Conservation (phyloP, 257 asterid genomes). For the Nicotiana obtusifolia region DNA sequence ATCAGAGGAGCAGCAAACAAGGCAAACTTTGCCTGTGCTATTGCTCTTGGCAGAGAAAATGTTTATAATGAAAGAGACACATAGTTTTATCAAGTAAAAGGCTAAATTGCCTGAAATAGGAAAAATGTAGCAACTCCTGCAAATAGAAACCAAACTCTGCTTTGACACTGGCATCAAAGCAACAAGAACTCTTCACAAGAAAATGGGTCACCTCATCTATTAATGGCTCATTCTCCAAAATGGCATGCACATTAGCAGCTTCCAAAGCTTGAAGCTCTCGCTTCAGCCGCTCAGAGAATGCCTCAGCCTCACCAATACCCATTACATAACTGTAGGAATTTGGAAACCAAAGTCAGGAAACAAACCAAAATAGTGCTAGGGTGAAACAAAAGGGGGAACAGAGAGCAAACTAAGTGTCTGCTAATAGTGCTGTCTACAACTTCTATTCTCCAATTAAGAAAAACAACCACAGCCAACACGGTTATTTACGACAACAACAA, state of each 20-base stretch:
- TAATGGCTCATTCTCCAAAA: constrained; percentile 88
- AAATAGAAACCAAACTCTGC: background rate
- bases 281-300: constrained; percentile 94
- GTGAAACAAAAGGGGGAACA: constrained; percentile 2
- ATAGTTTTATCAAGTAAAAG: background rate
- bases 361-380: background rate
- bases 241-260: constrained; percentile 98
- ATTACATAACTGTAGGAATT: constrained; percentile 76
- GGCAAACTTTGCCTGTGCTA: background rate
- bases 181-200: constrained; percentile 10
- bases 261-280: constrained; percentile 98
- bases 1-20: background rate
- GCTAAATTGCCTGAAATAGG: constrained; percentile 2
- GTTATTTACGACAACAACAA: background rate
- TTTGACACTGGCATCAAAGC: background rate
- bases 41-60: background rate
- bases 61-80: background rate
- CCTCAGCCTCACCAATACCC: constrained; percentile 99
- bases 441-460: background rate
- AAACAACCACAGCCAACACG: background rate
- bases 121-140: constrained; percentile 15
- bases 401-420: background rate
- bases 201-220: constrained; percentile 52
- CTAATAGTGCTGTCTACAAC: background rate
- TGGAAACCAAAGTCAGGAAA: constrained; percentile 10